Percentiles rank a stretch among this genome's conserved stretches.
Conservation (phyloP, 768 basidiomycete species). For the Mycena epipterygia region DNA sequence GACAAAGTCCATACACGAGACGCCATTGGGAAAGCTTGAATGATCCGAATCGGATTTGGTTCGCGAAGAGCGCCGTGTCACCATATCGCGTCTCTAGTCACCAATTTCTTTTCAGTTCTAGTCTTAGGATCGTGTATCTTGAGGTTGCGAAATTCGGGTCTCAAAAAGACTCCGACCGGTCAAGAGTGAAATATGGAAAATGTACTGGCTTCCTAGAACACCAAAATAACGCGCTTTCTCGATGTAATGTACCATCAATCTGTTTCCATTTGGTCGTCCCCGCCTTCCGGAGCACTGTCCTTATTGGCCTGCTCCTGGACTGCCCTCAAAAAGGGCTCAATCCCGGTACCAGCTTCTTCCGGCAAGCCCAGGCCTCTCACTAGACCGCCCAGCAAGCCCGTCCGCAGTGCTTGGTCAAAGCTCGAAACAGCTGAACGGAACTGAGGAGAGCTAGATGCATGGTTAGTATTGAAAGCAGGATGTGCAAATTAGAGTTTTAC, state of each 20-base stretch:
- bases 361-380: conserved; percentile 87
- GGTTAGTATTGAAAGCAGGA: conserved; percentile 13
- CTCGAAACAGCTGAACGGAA: conserved; percentile 85
- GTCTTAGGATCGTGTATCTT: too few relatives aligned
- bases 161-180: too few relatives aligned
- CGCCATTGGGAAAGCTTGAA: neutral
- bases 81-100: too few relatives aligned
- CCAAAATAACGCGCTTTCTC: neutral
- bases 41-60: neutral
- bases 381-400: conserved; percentile 81
- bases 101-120: too few relatives aligned
- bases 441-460: conserved; percentile 71
- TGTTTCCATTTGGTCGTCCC: conserved; percentile 83
- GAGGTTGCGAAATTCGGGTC: too few relatives aligned
- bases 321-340: conserved; percentile 85
- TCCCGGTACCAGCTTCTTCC: conserved; percentile 84
- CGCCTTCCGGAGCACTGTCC: conserved; percentile 45
- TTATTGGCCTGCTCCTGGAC: conserved; percentile 81
- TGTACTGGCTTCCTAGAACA: too few relatives aligned
- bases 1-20: conserved; percentile 28
- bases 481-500: conserved; percentile 41
- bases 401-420: conserved; percentile 88
- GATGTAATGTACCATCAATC: conserved; percentile 57
- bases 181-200: too few relatives aligned
- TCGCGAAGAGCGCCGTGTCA: too few relatives aligned